Evolutionary conservation across 108 stramenopile species (phyloP), one percentile per base, ranked within the genome.

Genomic region (Cyclostephanos invisitatus): DNA sequence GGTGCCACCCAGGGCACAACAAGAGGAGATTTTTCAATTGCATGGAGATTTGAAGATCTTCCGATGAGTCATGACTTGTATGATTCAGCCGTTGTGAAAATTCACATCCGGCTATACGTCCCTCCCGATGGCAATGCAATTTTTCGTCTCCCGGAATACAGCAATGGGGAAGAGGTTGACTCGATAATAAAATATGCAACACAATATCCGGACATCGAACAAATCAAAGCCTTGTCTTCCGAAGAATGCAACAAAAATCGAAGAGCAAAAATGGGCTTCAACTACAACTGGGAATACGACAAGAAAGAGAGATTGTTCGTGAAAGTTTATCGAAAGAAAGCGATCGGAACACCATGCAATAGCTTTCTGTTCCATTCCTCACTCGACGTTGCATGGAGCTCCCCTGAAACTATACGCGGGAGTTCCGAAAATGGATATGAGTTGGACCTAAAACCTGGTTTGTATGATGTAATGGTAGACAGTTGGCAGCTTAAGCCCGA

Each of bases 1-100:
- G 53, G 65, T 27, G 78, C 78, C 2, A 79, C 78, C 4, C 78
- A 79, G 47, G 78, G 78, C 17, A 79, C 78, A 44, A 53, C 67
- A 64, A 64, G 78, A 44, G 78, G 78, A 21, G 78, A 79, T 60
- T 79, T 79, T 58, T 62, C 78, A 9, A 73, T 79, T 63, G 78
- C 67, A 24, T 79, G 78, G 78, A 56, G 68, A 58, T 76, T 76
- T 9, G 9, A 62, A 18, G 67, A 68, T 56, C 54, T 73, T 29
- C 72, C 71, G 7, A 17, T 50, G 32, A 62, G 58, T 21, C 2
- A 57, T 37, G 40, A 2, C 3, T 49, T 53, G 42, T 71, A 66
- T 63, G 77, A 78, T 56, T 67, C 77, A 4, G 64, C 64, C 2
- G 21, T 50, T 28, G 65, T 67, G 5, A 28, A 64, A 36, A 71